A percentile compares a stretch with the other conserved stretches of the same genome.
Evolutionary conservation across 1,139 yeast genomes (phyloP).

Genomic region (Lodderomyces metapsilosis): DNA sequence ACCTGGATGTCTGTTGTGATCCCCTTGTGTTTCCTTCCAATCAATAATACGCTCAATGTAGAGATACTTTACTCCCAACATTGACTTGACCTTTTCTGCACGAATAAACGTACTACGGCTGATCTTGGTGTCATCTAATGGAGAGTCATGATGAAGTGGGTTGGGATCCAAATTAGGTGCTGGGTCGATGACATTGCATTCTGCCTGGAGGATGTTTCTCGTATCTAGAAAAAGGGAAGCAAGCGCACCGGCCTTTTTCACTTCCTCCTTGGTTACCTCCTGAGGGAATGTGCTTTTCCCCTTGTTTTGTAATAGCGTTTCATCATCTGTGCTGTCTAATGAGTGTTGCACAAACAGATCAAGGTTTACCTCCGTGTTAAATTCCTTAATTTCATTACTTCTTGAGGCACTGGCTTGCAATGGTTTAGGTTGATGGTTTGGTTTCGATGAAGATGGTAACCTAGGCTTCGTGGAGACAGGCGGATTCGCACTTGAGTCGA

Average conservation of each 20-base stretch:
- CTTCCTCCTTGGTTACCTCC: slow-evolving; percentile 15
- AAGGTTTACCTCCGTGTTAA: slow-evolving; percentile 20
- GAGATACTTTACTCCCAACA: slow-evolving; percentile 51
- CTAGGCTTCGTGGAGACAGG: background rate
- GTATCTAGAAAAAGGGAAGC: slow-evolving; percentile 44
- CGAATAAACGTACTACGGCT: slow-evolving; percentile 45
- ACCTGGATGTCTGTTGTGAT: slow-evolving; percentile 31
- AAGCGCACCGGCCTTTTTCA: slow-evolving; percentile 42
- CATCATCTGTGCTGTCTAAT: background rate
- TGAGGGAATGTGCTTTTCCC: slow-evolving; percentile 21
- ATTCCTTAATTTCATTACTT: background rate
- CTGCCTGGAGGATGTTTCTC: slow-evolving; percentile 40
- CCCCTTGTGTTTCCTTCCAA: slow-evolving; percentile 16
- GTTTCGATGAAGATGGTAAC: background rate
- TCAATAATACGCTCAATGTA: slow-evolving; percentile 41
- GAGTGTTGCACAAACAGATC: slow-evolving; percentile 2
- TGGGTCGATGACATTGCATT: slow-evolving; percentile 38
- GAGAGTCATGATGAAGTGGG: slow-evolving; percentile 7
- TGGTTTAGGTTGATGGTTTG: background rate
- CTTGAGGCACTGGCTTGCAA: background rate
- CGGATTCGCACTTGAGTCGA: slow-evolving; percentile 1
- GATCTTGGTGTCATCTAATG: slow-evolving; percentile 10
- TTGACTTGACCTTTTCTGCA: slow-evolving; percentile 53
- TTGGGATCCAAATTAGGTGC: slow-evolving; percentile 11
- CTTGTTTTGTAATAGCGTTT: slow-evolving; percentile 46